These are phyloP conservation scores for Lactarius hengduanensis DNA, from an alignment of 768 basidiomycete genomes.

Conservation along the genomic window DNA sequence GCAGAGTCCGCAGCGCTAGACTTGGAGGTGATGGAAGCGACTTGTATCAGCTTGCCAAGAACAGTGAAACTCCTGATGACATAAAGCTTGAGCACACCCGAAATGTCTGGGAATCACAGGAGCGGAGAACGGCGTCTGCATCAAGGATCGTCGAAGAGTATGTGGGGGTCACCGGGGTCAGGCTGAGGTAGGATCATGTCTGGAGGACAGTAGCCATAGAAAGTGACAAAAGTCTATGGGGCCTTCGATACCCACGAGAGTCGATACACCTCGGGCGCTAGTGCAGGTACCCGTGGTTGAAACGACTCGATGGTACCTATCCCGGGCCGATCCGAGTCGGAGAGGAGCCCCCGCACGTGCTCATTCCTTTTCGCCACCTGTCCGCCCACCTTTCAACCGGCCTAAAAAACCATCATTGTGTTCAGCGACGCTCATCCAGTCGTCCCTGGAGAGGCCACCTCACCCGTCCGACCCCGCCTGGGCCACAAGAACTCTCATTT, in stretches of 20 bases:
- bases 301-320: no score
- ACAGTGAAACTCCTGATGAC: slow-evolving; percentile 44
- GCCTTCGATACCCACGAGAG: background rate
- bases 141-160: slow-evolving; percentile 32
- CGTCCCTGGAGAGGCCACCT: no score
- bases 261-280: no score
- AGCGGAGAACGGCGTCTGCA: slow-evolving; percentile 45
- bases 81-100: slow-evolving; percentile 44
- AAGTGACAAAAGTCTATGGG: background rate
- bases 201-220: background rate
- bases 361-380: no score
- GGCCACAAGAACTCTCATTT: no score
- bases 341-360: no score
- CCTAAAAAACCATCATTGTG: no score
- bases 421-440: no score
- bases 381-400: no score
- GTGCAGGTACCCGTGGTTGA: no score
- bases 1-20: background rate
- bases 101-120: slow-evolving; percentile 44
- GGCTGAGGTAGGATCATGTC: background rate
- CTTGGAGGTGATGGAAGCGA: background rate
- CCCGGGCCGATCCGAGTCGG: no score
- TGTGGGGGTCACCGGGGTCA: background rate
- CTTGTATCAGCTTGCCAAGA: slow-evolving; percentile 30
- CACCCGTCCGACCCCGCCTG: no score